Percentiles rank a stretch among this genome's conserved stretches.
Conservation (phyloP, 768 basidiomycete genomes). For the Fomitopsis serialis region DNA sequence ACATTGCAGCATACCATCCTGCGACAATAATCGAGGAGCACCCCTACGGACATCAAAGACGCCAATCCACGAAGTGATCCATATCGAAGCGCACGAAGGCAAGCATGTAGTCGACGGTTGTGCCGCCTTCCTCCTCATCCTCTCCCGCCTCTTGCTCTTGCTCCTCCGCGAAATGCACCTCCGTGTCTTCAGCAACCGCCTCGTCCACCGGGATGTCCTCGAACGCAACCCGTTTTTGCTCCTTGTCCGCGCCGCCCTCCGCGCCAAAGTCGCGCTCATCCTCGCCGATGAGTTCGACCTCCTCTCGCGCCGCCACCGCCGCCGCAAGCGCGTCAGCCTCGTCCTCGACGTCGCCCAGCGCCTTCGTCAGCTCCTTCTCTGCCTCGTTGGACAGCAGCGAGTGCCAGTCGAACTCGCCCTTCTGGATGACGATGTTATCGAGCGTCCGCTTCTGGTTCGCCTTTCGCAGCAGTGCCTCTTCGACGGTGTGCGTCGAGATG, state of each 20-base stretch:
- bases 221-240: constrained; percentile 4
- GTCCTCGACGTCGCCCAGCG: constrained; percentile 84
- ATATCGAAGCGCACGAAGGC: constrained; percentile 53
- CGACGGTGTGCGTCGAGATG: constrained; percentile 84
- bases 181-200: constrained; percentile 25
- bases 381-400: constrained; percentile 59
- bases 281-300: constrained; percentile 65
- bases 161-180: constrained; percentile 6
- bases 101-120: constrained; percentile 84
- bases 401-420: constrained; percentile 94
- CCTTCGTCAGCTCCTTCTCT: constrained; percentile 55
- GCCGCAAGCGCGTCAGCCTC: constrained; percentile 84
- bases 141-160: constrained; percentile 29
- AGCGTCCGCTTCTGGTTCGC: constrained; percentile 96
- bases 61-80: constrained; percentile 73
- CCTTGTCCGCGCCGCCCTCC: constrained; percentile 29
- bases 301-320: constrained; percentile 68
- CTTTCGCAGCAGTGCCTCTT: constrained; percentile 93
- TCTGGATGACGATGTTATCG: constrained; percentile 88
- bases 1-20: too few relatives aligned
- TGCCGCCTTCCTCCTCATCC: constrained; percentile 57
- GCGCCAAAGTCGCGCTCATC: constrained; percentile 76
- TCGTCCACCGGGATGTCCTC: constrained; percentile 15
- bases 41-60: constrained; percentile 32
- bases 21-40: too few relatives aligned